These are phyloP conservation scores for Jatropha multifida DNA, from an alignment of 441 rosid species.

Conservation along the genomic window DNA sequence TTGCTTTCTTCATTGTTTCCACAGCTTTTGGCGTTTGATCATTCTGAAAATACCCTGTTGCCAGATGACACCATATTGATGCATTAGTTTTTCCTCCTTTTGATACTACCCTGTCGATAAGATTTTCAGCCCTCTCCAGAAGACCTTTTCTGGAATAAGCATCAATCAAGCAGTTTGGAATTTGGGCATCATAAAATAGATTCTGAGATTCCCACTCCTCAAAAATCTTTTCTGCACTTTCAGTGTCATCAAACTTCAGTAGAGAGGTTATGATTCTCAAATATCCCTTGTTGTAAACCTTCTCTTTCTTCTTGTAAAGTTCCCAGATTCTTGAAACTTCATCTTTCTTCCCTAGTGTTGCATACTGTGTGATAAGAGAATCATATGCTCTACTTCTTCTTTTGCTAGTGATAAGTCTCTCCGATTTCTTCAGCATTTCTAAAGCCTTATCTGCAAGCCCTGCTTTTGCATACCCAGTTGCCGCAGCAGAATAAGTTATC, in stretches of 20 bases:
- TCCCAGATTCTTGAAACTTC: conserved; percentile 57
- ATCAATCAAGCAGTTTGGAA: conserved; percentile 36
- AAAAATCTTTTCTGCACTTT: conserved; percentile 42
- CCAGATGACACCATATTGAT: conserved; percentile 39
- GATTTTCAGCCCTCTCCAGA: conserved; percentile 40
- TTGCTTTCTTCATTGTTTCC: conserved; percentile 45
- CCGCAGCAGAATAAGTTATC: conserved; percentile 28
- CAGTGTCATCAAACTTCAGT: conserved; percentile 44
- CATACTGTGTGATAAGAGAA: conserved; percentile 39
- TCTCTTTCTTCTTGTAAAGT: conserved; percentile 31
- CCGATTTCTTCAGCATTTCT: conserved; percentile 41
- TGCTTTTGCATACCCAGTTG: conserved; percentile 33
- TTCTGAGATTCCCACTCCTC: conserved; percentile 46
- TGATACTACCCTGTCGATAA: conserved; percentile 19
- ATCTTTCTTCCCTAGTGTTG: conserved; percentile 45
- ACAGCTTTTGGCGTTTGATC: conserved; percentile 35
- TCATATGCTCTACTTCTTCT: conserved; percentile 29
- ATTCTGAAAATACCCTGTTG: conserved; percentile 31
- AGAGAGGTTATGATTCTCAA: conserved; percentile 32
- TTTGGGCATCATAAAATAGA: conserved; percentile 26
- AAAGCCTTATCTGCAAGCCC: conserved; percentile 38
- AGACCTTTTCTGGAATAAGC: conserved; percentile 44
- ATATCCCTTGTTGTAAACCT: conserved; percentile 41
- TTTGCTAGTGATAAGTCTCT: conserved; percentile 27
- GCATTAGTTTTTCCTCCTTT: conserved; percentile 31